phyloP scores from a whole-genome alignment of 2,329 filamentous ascomycete genomes.

The Plectosphaerella sp. region DNA sequence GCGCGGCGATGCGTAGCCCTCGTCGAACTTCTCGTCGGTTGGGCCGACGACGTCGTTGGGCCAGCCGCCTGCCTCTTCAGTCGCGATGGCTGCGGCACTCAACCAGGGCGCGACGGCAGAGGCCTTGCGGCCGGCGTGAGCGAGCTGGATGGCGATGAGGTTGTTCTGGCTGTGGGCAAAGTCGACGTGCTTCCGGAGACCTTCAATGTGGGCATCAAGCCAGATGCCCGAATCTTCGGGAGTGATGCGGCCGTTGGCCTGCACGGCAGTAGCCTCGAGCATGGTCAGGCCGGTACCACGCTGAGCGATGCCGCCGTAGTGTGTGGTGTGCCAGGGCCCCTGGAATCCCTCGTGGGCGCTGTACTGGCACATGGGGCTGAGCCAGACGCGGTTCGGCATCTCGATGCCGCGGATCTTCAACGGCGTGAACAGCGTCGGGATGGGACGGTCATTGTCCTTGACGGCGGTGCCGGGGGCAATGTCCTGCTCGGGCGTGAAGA shows the following conservation, averaged over 20 bases:
- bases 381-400: slow-evolving; percentile 40
- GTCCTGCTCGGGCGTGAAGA: background rate
- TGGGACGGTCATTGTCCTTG: background rate
- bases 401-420: slow-evolving; percentile 36
- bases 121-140: slow-evolving; percentile 61
- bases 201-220: slow-evolving; percentile 66
- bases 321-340: slow-evolving; percentile 37
- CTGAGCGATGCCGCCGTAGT: slow-evolving; percentile 29
- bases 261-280: slow-evolving; percentile 66
- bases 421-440: slow-evolving; percentile 34
- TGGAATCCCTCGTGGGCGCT: slow-evolving; percentile 34
- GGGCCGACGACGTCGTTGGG: slow-evolving; percentile 44
- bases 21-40: slow-evolving; percentile 47
- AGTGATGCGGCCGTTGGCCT: slow-evolving; percentile 66
- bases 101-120: slow-evolving; percentile 54
- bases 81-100: slow-evolving; percentile 42
- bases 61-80: slow-evolving; percentile 43
- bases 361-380: slow-evolving; percentile 45
- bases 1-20: slow-evolving; percentile 53
- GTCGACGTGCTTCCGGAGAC: slow-evolving; percentile 53
- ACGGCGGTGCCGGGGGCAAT: background rate
- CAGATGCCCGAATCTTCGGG: slow-evolving; percentile 65
- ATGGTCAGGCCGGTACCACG: slow-evolving; percentile 55
- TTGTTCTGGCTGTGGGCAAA: slow-evolving; percentile 65
- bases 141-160: slow-evolving; percentile 65